Conservation (phyloP, 2,329 filamentous ascomycete genomes). For the Phaeosphaeria sp. region DNA sequence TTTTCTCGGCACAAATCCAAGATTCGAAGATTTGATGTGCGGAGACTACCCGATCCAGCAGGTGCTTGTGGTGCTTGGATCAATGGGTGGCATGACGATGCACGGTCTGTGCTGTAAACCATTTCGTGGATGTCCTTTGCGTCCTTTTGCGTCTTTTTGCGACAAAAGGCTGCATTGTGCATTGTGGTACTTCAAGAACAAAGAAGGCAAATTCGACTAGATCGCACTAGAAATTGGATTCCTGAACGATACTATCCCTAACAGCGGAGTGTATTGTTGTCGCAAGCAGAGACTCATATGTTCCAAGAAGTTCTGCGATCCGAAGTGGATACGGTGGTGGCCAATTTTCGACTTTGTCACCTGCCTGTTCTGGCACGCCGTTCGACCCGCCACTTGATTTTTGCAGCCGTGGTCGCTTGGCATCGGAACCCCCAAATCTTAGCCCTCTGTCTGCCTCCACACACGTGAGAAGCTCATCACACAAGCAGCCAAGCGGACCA, state of each 20-base stretch:
- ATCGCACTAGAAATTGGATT: too few relatives aligned
- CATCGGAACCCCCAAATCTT: constrained; percentile 18
- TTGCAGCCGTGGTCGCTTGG: neutral
- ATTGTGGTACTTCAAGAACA: too few relatives aligned
- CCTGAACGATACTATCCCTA: too few relatives aligned
- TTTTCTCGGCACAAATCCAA: neutral
- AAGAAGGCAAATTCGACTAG: too few relatives aligned
- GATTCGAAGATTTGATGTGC: neutral
- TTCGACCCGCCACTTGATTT: constrained; percentile 12
- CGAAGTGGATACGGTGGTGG: neutral
- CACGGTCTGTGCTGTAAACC: neutral
- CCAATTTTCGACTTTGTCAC: constrained; percentile 6
- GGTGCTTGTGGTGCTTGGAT: neutral
- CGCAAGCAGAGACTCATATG: too few relatives aligned
- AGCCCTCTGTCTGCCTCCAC: constrained; percentile 9
- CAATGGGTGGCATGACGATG: neutral
- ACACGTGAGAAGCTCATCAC: constrained; percentile 11
- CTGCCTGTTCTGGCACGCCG: constrained; percentile 22
- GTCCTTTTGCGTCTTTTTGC: too few relatives aligned
- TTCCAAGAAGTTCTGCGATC: neutral
- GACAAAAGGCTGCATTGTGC: too few relatives aligned
- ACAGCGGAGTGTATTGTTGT: too few relatives aligned
- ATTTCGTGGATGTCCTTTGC: too few relatives aligned
- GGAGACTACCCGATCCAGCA: neutral
- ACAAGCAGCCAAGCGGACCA: constrained; percentile 23